Conservation (phyloP, 2,329 filamentous ascomycete genomes). For the Daldinia sp. region DNA sequence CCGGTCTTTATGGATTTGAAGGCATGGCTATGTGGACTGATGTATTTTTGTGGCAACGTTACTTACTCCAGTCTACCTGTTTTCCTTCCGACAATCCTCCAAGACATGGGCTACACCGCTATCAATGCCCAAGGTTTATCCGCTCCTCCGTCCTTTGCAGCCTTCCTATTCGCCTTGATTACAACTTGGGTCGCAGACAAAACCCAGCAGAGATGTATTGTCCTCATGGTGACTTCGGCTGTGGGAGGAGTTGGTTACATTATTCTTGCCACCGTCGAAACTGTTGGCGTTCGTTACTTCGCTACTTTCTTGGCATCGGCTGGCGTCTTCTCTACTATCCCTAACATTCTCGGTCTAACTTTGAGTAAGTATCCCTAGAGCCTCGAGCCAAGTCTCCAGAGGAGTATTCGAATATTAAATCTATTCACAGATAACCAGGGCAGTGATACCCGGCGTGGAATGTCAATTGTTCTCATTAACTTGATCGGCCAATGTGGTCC, state of each 20-base stretch:
- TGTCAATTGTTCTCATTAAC: slow-evolving; percentile 48
- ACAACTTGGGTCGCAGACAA: slow-evolving; percentile 48
- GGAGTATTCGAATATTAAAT: slow-evolving; percentile 13
- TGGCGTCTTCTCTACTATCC: slow-evolving; percentile 53
- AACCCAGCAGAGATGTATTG: slow-evolving; percentile 47
- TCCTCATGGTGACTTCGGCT: slow-evolving; percentile 39
- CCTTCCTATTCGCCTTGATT: slow-evolving; percentile 45
- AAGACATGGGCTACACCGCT: slow-evolving; percentile 75
- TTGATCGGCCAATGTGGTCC: slow-evolving; percentile 48
- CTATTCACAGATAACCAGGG: slow-evolving; percentile 47
- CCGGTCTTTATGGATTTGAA: slow-evolving; percentile 73
- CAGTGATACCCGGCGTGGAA: slow-evolving; percentile 46
- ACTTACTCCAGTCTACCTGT: slow-evolving; percentile 89
- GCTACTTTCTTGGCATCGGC: slow-evolving; percentile 61
- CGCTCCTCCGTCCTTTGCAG: slow-evolving; percentile 46
- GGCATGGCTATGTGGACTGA: slow-evolving; percentile 79
- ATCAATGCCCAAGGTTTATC: slow-evolving; percentile 47
- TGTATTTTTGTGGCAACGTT: slow-evolving; percentile 90
- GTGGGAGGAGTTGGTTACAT: slow-evolving; percentile 48
- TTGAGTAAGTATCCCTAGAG: slow-evolving; percentile 42
- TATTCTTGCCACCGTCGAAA: slow-evolving; percentile 48
- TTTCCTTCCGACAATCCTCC: slow-evolving; percentile 85
- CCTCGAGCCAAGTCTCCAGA: not conserved
- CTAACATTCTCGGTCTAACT: slow-evolving; percentile 46
- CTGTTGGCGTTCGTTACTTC: slow-evolving; percentile 59